These are phyloP conservation scores for Oxytropis ochrocephala DNA, from an alignment of 306 rosid genomes.

Conservation along the genomic window DNA sequence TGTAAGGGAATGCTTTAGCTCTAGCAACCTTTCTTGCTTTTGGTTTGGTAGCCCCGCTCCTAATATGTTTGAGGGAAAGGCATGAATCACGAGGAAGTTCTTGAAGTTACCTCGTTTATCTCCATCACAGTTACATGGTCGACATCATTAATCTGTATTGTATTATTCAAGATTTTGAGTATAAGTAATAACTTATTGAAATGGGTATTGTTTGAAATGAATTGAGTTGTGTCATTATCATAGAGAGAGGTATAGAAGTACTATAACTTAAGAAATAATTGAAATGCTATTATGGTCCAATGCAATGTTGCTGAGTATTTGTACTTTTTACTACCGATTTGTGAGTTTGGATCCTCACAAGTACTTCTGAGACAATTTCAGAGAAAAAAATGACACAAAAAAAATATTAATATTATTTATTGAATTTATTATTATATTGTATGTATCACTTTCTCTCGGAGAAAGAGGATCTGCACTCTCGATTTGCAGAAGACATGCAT, in stretches of 20 bases:
- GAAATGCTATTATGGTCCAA: neutral
- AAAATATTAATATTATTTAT: no score
- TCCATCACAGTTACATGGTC: neutral
- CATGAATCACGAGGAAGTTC: neutral
- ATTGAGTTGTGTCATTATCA: neutral
- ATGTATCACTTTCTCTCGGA: no score
- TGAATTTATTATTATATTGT: no score
- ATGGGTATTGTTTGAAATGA: no score
- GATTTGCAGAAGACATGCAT: no score
- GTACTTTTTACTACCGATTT: no score
- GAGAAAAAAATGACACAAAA: no score
- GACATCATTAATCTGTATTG: neutral
- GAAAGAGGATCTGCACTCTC: no score
- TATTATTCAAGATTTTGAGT: neutral
- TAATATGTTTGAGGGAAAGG: neutral
- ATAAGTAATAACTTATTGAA: no score
- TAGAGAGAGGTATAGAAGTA: neutral
- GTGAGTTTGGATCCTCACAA: no score
- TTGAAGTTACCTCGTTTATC: neutral
- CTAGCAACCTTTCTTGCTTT: slow-evolving; percentile 21
- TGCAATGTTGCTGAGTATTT: neutral
- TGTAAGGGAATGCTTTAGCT: neutral
- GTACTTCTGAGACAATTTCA: no score
- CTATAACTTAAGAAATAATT: neutral
- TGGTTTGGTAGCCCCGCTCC: neutral